Conservation (phyloP, 768 basidiomycete species). For the Solioccasus polychromus region DNA sequence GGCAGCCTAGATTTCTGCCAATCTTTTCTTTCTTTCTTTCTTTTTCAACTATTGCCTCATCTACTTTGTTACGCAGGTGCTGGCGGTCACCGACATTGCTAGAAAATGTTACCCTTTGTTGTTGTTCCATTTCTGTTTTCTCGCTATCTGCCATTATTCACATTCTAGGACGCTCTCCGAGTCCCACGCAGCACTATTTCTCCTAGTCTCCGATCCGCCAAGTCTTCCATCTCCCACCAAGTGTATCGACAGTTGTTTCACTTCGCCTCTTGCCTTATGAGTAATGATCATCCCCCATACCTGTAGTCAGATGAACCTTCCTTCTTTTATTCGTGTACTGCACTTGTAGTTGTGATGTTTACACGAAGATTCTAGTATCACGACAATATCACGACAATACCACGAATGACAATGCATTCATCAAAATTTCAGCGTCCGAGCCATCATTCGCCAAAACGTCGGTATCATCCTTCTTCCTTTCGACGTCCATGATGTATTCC, state of each 20-base stretch:
- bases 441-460: not conserved
- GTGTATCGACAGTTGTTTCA: constrained; percentile 28
- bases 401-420: not conserved
- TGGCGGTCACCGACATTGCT: constrained; percentile 22
- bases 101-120: constrained; percentile 23
- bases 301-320: constrained; percentile 1
- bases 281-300: constrained; percentile 9
- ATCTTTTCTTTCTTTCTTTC: not conserved
- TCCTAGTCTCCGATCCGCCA: constrained; percentile 5
- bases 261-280: constrained; percentile 12
- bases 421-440: not conserved
- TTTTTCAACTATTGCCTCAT: constrained; percentile 1
- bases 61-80: constrained; percentile 5
- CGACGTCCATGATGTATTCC: constrained; percentile 2
- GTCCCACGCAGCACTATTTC: constrained; percentile 10
- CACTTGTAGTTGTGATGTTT: too few species aligned
- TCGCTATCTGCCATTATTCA: constrained; percentile 11
- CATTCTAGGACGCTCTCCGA: constrained; percentile 6
- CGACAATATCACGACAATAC: not conserved
- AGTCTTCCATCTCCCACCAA: constrained; percentile 9
- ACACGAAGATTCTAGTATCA: too few species aligned
- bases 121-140: constrained; percentile 15
- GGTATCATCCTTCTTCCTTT: not conserved
- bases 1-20: constrained; percentile 11
- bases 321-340: not conserved